phyloP scores from a whole-genome alignment of 768 basidiomycete genomes.

The Chlorophyllum brunneum region DNA sequence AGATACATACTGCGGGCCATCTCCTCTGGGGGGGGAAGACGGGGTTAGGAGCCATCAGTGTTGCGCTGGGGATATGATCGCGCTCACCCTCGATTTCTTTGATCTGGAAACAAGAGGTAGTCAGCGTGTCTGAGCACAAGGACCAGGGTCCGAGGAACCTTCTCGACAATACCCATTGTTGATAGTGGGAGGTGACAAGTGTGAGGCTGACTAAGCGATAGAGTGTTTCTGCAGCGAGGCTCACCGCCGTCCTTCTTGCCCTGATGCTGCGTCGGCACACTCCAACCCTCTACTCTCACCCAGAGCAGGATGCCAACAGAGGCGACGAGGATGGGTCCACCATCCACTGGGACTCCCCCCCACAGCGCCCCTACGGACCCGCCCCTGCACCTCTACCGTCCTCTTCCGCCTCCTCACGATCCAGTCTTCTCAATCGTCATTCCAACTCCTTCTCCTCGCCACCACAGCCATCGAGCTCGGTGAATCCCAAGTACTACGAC shows the following conservation, averaged over 20 bases:
- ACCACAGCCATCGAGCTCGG: constrained; percentile 16
- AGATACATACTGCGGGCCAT: constrained; percentile 88
- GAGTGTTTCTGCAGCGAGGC: not conserved
- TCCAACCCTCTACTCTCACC: constrained; percentile 66
- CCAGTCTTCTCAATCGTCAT: constrained; percentile 25
- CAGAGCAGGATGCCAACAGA: constrained; percentile 30
- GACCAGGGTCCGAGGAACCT: constrained; percentile 39
- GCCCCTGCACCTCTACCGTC: constrained; percentile 31
- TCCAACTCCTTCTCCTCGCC: constrained; percentile 21
- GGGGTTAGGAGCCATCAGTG: not conserved
- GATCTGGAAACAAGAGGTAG: constrained; percentile 48
- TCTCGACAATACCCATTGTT: constrained; percentile 92
- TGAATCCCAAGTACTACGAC: constrained; percentile 40
- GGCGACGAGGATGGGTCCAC: constrained; percentile 49
- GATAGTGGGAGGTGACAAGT: constrained; percentile 10
- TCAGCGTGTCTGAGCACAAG: not conserved
- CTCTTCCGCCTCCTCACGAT: constrained; percentile 23
- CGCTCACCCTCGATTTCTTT: constrained; percentile 91
- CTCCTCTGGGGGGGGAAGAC: constrained; percentile 59
- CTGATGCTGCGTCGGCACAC: constrained; percentile 51
- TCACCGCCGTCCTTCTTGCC: not conserved
- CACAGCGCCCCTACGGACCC: constrained; percentile 27
- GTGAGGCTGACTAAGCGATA: constrained; percentile 4
- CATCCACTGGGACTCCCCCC: constrained; percentile 37
- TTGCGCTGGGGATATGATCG: not conserved